Percentiles rank a stretch among this genome's conserved stretches.
Evolutionary conservation across 257 asterid species (phyloP).

Genomic region (Nicotiana attenuata): DNA sequence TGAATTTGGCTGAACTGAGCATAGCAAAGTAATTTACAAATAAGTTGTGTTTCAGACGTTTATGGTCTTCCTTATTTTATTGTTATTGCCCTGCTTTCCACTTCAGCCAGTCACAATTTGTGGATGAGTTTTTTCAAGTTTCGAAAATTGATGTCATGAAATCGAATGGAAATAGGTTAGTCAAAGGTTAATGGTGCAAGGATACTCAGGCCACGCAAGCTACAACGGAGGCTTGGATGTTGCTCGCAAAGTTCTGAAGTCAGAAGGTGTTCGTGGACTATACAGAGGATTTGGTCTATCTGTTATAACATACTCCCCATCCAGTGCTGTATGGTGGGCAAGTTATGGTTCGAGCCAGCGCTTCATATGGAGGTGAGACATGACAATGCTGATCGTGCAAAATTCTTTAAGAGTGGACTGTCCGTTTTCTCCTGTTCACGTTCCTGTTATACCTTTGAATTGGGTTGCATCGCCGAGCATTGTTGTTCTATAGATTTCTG

Average conservation of each 20-base stretch:
- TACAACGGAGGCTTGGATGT: constrained; percentile 90
- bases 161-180: constrained; percentile 65
- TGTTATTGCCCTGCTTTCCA: neutral
- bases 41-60: neutral
- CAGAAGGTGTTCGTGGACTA: constrained; percentile 88
- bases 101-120: neutral
- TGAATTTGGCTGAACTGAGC: neutral
- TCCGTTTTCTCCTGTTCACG: neutral
- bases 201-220: constrained; percentile 71
- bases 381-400: neutral
- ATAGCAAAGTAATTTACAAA: neutral
- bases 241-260: constrained; percentile 66
- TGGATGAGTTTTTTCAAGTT: neutral
- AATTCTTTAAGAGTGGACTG: neutral
- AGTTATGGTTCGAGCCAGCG: constrained; percentile 98
- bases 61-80: neutral
- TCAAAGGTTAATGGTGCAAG: constrained; percentile 87
- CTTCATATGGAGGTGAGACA: constrained; percentile 72
- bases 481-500: neutral
- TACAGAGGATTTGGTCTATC: constrained; percentile 97
- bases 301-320: constrained; percentile 84
- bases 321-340: constrained; percentile 99
- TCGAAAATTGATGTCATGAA: constrained; percentile 9
- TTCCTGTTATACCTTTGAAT: neutral
- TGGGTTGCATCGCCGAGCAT: neutral